These are phyloP conservation scores for Epichloe hybrida DNA, from an alignment of 2,329 filamentous ascomycete genomes.

Conservation along the genomic window DNA sequence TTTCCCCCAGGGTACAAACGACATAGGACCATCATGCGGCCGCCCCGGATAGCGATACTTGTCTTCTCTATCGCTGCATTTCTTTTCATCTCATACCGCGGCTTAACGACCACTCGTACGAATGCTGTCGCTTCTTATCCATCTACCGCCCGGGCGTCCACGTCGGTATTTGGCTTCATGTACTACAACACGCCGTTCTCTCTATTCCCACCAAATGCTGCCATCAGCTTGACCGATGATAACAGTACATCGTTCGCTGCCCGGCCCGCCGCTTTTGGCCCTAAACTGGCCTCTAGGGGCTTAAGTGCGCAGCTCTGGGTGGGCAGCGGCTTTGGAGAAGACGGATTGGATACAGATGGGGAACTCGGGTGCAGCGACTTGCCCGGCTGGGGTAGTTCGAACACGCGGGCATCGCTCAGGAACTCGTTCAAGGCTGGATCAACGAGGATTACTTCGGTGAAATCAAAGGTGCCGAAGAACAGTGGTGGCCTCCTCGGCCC, in stretches of 20 bases:
- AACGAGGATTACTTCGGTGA: slow-evolving; percentile 9
- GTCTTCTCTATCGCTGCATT: slow-evolving; percentile 38
- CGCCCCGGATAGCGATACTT: slow-evolving; percentile 40
- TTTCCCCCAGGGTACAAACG: neutral
- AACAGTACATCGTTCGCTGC: slow-evolving; percentile 96
- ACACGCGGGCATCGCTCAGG: slow-evolving; percentile 30
- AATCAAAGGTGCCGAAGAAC: slow-evolving; percentile 8
- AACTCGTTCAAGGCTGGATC: slow-evolving; percentile 21
- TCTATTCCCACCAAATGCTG: slow-evolving; percentile 86
- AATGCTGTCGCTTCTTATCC: slow-evolving; percentile 13
- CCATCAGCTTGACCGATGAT: slow-evolving; percentile 92
- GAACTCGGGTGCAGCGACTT: slow-evolving; percentile 94
- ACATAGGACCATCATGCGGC: slow-evolving; percentile 30
- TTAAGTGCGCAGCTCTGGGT: slow-evolving; percentile 88
- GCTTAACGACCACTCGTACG: slow-evolving; percentile 24
- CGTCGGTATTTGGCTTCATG: slow-evolving; percentile 35
- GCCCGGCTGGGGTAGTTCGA: slow-evolving; percentile 66
- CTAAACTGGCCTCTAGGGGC: slow-evolving; percentile 58
- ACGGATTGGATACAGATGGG: slow-evolving; percentile 56
- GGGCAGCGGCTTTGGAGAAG: slow-evolving; percentile 80
- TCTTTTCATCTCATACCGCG: slow-evolving; percentile 41
- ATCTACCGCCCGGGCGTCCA: slow-evolving; percentile 10
- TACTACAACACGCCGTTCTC: slow-evolving; percentile 67
- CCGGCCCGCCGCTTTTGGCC: slow-evolving; percentile 84
- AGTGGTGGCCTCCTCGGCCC: slow-evolving; percentile 14